Base-by-base conservation (phyloP, 768 basidiomycete species). In the Termitomyces sp. region DNA sequence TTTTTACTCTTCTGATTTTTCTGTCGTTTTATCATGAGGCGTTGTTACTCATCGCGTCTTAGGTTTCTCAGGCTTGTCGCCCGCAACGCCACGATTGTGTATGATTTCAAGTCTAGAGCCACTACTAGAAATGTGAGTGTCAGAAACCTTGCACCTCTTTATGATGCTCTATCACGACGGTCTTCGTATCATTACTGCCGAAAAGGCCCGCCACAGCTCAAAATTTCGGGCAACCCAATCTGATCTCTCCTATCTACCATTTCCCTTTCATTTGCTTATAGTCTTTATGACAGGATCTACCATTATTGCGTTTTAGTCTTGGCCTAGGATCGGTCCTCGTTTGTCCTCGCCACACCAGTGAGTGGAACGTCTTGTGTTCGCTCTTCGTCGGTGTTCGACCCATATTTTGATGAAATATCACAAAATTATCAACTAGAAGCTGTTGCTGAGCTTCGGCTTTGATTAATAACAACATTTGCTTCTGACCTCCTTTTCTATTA, bases 191-290 rank as follows among this genome's bases (percentile, higher is more conserved):
- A 70, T 68, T 62, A 56, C 72, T 90, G 88, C 85, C 89, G 89
- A 91, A 91, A 88, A 68, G 82, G 89, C 89, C 89, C 89, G 89
- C 85, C 85, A 89, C 84, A 91, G 89, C 89, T 91, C 89, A 91
- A 78, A 65, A 66, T 44, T 70, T 83, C 87, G 89, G 89, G 88
- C 88, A 87, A 75, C 83, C 88, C 84, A 73, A 60, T 79, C 88
- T 89, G 87, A 89, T 74, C 54, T 59, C 63, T 63, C 58, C 42
- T 40, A 32, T 34, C 3, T 35, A n/a, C 12, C 5, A n/a, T n/a
- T 17, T 12, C 21, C 19, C 37, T 8, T 51, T 28, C 27, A 17
- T 55, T 17, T 56, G 48, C 59, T 54, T 16, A 49, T 30, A 27
- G 7, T 57, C 45, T 61, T 70, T 12, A 28, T 12, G 2, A 41